Conservation (phyloP, 495 filamentous ascomycete genomes). For the Parachaetomium inaequale region DNA sequence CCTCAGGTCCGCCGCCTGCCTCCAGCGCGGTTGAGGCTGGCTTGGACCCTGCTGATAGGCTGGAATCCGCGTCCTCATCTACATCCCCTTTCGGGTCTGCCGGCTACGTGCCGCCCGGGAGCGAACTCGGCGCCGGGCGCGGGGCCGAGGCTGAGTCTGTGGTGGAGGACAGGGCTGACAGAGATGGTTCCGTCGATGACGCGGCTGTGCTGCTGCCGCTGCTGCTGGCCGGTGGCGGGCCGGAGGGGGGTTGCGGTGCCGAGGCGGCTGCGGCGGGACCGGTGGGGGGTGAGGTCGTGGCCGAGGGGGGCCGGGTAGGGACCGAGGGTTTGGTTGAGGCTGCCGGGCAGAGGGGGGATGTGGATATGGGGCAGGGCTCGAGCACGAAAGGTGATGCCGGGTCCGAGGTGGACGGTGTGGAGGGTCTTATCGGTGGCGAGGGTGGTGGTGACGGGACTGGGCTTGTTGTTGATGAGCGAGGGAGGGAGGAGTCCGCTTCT, state of each 20-base stretch:
- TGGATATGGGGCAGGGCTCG: not conserved
- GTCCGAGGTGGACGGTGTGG: not conserved
- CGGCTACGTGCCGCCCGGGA: constrained; percentile 10
- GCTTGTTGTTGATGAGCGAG: not conserved
- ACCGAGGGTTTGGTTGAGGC: not conserved
- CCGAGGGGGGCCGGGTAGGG: not conserved
- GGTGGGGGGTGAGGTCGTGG: not conserved
- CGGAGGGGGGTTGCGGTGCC: not conserved
- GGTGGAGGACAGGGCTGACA: constrained; percentile 1
- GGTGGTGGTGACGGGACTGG: not conserved
- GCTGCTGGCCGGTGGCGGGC: not conserved
- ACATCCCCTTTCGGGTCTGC: not conserved
- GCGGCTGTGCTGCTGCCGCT: not conserved
- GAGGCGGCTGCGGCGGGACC: not conserved
- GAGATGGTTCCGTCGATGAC: no score
- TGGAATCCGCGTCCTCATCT: no score
- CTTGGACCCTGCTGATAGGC: not conserved
- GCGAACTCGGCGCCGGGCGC: constrained; percentile 20
- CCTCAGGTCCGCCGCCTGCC: not conserved
- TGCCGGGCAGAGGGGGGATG: not conserved
- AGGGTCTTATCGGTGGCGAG: not conserved
- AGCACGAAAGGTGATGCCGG: not conserved
- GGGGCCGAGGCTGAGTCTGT: constrained; percentile 8
- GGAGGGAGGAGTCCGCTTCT: not conserved
- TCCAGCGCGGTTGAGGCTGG: not conserved